Percentiles rank a stretch among this genome's conserved stretches.
Conservation (phyloP, 495 filamentous ascomycete species). For the Terfezia boudieri region DNA sequence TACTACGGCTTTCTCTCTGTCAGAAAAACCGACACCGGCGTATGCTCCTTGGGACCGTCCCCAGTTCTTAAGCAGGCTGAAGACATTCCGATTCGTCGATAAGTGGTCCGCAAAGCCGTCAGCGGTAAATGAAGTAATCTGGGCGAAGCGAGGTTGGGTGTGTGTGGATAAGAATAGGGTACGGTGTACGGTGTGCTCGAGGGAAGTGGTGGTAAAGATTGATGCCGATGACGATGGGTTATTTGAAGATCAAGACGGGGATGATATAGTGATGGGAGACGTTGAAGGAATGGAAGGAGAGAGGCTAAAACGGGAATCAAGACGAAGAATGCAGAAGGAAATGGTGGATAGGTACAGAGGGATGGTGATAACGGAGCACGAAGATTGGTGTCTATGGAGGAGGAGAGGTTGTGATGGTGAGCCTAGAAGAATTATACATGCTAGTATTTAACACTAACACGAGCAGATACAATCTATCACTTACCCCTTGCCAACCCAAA, state of each 20-base stretch:
- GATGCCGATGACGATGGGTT: conserved; percentile 32
- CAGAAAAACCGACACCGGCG: conserved; percentile 5
- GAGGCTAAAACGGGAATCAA: conserved; percentile 10
- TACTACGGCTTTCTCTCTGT: not conserved
- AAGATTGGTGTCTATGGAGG: conserved; percentile 70
- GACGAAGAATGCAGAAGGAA: conserved; percentile 27
- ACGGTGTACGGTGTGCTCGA: conserved; percentile 58
- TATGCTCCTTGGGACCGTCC: conserved; percentile 73
- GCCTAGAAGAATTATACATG: not conserved
- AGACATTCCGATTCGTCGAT: conserved; percentile 73
- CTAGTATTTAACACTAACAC: no score
- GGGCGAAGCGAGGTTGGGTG: conserved; percentile 86
- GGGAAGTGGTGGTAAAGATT: conserved; percentile 59
- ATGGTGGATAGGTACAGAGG: conserved; percentile 57
- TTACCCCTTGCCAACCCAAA: conserved; percentile 24
- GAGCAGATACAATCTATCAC: conserved; percentile 30
- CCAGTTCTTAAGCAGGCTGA: conserved; percentile 57
- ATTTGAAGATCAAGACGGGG: conserved; percentile 33
- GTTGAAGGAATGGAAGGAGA: conserved; percentile 14
- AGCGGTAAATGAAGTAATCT: conserved; percentile 68
- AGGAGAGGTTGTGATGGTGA: conserved; percentile 63
- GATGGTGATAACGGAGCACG: conserved; percentile 52
- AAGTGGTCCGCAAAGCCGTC: conserved; percentile 70
- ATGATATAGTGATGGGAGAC: conserved; percentile 29
- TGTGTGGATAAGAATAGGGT: conserved; percentile 67